Conservation (phyloP, 177 flowering plant species). For the Vitis hybrid region DNA sequence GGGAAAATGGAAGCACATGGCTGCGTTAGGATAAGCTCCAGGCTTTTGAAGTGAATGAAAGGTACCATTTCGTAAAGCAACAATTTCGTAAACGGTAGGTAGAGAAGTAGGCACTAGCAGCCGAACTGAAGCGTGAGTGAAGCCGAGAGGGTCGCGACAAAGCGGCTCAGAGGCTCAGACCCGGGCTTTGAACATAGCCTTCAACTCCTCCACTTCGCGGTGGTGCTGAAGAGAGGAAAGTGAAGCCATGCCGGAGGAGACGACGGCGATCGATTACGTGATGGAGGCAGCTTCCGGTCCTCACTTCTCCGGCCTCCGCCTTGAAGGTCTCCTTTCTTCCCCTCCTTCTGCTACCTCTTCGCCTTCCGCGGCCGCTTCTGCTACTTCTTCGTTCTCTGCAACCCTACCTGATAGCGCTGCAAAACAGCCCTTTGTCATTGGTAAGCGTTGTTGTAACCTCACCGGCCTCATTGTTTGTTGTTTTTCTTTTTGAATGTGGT, state of each 20-base stretch:
- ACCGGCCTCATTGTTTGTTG: not conserved
- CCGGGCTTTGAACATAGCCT: too few species aligned
- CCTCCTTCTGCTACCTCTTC: conserved; percentile 24
- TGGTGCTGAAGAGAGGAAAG: not conserved
- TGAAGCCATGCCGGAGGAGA: conserved; percentile 40
- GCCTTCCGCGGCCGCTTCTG: conserved; percentile 24
- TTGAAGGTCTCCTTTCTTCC: conserved; percentile 47
- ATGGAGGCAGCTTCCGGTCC: conserved; percentile 86
- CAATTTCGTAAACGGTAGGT: too few species aligned
- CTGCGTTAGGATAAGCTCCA: too few species aligned
- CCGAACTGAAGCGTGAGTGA: too few species aligned
- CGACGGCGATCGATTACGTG: conserved; percentile 59
- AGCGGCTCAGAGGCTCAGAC: too few species aligned
- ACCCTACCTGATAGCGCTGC: conserved; percentile 25
- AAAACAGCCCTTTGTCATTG: conserved; percentile 89
- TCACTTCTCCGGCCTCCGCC: conserved; percentile 87
- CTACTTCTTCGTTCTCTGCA: conserved; percentile 17
- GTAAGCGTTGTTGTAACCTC: conserved; percentile 24
- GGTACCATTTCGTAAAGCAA: too few species aligned
- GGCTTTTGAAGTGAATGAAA: too few species aligned
- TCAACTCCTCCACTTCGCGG: not conserved
- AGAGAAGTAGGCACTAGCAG: too few species aligned
- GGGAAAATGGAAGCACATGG: too few species aligned
- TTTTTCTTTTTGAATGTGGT: not conserved
- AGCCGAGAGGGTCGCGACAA: too few species aligned